Base-by-base conservation (phyloP, 345 rosid genomes). In the Rhizophora mangle region DNA sequence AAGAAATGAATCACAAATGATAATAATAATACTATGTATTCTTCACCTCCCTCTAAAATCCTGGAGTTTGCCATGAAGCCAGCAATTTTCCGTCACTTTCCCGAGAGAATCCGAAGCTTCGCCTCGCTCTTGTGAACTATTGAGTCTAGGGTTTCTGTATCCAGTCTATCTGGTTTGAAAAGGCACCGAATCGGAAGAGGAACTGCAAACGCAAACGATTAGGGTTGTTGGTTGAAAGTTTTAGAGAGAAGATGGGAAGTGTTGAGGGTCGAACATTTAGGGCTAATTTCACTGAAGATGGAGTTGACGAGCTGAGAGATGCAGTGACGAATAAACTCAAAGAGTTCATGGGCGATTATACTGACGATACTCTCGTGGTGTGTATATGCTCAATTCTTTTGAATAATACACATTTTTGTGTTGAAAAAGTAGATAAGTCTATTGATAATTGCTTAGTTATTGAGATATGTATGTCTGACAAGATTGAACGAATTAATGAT, bases 311-410 rank as follows among this genome's bases (percentile, higher is more conserved):
- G 83, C 76, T 96, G 87, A 86, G 89, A 78, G 89, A 85, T 24
- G 73, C 61, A 66, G 89, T 96, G 56, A 88, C 57, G 72, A 86
- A 80, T 64, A 96, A 92, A 76, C 90, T 96, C 63, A 92, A 92
- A 85, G 97, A 96, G 83, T 89, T 82, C 75, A 90, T 96, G 98
- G 98, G 95, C 52, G 93, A 96, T 72, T 96, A 96, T 82, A 88
- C 98, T 21, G 99, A 96, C 74, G 99, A 96, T 72, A 89, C 84
- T 64, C 99, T 96, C 21, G 98, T 92, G 97, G 98, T 96, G 81
- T 67, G 78, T 46, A 54, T 57, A 29, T 27, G 20, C 13, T 24
- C 32, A 60, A 2, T 47, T 29, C 21, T 39, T 21, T 47, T 21
- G 26, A 20, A 8, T 54, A 20, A 21, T 8, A 6, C 27, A 27